Percentiles rank a stretch among this genome's conserved stretches.
These are phyloP conservation scores for Backusella liffmaniae DNA, from an alignment of 192 early-diverging fungal species.

Conservation along the genomic window DNA sequence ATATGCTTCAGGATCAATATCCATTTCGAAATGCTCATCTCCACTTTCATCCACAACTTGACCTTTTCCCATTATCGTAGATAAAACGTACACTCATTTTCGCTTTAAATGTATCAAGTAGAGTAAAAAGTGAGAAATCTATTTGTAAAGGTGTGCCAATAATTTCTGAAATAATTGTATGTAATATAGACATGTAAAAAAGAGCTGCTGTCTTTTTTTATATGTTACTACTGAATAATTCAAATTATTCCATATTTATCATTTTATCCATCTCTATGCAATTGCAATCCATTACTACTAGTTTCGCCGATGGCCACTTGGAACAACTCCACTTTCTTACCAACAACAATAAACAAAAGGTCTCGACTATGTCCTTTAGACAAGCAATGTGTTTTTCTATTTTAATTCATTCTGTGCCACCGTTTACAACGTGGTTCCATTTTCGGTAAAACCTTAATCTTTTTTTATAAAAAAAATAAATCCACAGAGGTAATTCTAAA, in stretches of 20 bases:
- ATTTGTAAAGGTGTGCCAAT: neutral
- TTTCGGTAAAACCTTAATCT: conserved; percentile 7
- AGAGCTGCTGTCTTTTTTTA: too few relatives aligned
- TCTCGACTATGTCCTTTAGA: neutral
- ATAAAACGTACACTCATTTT: neutral
- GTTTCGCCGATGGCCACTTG: too few relatives aligned
- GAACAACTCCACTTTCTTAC: too few relatives aligned
- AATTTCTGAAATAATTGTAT: too few relatives aligned
- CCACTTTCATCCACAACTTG: neutral
- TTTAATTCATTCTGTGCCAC: neutral
- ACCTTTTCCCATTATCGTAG: neutral
- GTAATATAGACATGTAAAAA: too few relatives aligned
- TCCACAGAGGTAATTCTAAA: neutral
- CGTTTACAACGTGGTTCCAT: neutral
- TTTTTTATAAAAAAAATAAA: neutral
- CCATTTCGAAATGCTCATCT: neutral
- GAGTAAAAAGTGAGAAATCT: conserved; percentile 10
- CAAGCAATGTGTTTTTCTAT: neutral
- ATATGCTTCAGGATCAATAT: neutral
- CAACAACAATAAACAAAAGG: neutral
- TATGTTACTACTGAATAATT: too few relatives aligned
- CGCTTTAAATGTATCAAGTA: neutral
- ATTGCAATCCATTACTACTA: too few relatives aligned
- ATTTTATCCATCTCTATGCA: too few relatives aligned
- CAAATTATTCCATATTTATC: too few relatives aligned